Evolutionary conservation across 2,329 filamentous ascomycete genomes (phyloP).

Genomic region (Penicillium sp.): DNA sequence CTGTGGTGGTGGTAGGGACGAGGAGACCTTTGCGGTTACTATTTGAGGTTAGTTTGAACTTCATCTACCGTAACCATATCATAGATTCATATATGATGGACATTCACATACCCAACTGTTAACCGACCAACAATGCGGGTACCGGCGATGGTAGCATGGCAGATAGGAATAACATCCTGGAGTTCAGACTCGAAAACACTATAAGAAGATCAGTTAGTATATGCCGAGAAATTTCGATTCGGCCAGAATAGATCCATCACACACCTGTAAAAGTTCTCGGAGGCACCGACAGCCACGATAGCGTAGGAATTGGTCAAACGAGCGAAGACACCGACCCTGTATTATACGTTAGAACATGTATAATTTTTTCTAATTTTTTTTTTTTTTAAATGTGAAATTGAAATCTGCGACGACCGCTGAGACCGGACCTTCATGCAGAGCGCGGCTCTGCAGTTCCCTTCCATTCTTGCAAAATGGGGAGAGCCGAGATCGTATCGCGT

Average conservation of each 20-base stretch:
- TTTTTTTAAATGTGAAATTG: background rate
- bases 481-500: background rate
- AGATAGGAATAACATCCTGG: slow-evolving; percentile 95
- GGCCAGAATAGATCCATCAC: slow-evolving; percentile 11
- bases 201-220: slow-evolving; percentile 5
- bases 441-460: background rate
- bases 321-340: slow-evolving; percentile 90
- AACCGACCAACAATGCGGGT: slow-evolving; percentile 94
- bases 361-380: background rate
- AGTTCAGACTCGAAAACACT: slow-evolving; percentile 97
- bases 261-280: slow-evolving; percentile 96
- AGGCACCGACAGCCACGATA: slow-evolving; percentile 88
- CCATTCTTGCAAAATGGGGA: background rate
- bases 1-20: slow-evolving; percentile 91
- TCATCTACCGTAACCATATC: background rate
- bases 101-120: slow-evolving; percentile 70
- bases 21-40: slow-evolving; percentile 96
- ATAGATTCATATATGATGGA: background rate
- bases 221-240: background rate
- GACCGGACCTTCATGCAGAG: background rate
- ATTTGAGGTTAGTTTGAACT: slow-evolving; percentile 8
- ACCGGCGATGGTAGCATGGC: slow-evolving; percentile 92
- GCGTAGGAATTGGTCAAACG: slow-evolving; percentile 98
- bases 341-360: slow-evolving; percentile 2
- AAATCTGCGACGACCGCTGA: background rate